Percentiles rank a stretch among this genome's conserved stretches.
Conservation (phyloP, 2,329 filamentous ascomycete species). For the Colletotrichum gloeosporioides region DNA sequence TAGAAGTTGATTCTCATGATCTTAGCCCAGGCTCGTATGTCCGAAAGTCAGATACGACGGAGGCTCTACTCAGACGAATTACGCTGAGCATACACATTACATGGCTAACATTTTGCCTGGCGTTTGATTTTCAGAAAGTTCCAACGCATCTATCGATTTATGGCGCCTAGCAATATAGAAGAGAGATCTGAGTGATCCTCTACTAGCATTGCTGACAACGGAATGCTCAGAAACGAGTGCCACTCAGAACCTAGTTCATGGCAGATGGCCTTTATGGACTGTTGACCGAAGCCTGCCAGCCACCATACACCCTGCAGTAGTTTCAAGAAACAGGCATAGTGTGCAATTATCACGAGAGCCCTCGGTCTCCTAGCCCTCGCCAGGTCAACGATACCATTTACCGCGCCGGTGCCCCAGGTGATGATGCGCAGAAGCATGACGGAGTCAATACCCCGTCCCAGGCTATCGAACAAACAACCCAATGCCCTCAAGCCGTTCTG, state of each 20-base stretch:
- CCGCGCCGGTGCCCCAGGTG: not conserved
- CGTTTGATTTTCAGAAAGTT: no score
- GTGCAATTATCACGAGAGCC: slow-evolving; percentile 55
- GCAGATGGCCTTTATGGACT: not conserved
- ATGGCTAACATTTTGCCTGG: no score
- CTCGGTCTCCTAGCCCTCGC: slow-evolving; percentile 45
- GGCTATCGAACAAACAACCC: not conserved
- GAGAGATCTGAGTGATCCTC: not conserved
- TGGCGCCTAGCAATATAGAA: not conserved
- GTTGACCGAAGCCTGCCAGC: not conserved
- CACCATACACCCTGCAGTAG: not conserved
- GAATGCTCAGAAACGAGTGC: not conserved
- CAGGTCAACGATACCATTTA: slow-evolving; percentile 46
- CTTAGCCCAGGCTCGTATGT: no score
- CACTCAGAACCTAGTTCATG: not conserved
- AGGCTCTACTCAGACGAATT: no score
- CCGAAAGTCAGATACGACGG: no score
- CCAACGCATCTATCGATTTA: not conserved
- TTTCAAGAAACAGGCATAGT: slow-evolving; percentile 58
- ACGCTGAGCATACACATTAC: no score
- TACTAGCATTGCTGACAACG: not conserved
- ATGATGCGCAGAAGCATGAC: not conserved
- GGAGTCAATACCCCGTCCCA: not conserved
- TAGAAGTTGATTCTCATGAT: no score
- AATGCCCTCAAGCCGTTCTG: not conserved